Evolutionary conservation across 2,329 filamentous ascomycete genomes (phyloP), one percentile per base, ranked within the genome.

Genomic region (Harringtonia aguacate): DNA sequence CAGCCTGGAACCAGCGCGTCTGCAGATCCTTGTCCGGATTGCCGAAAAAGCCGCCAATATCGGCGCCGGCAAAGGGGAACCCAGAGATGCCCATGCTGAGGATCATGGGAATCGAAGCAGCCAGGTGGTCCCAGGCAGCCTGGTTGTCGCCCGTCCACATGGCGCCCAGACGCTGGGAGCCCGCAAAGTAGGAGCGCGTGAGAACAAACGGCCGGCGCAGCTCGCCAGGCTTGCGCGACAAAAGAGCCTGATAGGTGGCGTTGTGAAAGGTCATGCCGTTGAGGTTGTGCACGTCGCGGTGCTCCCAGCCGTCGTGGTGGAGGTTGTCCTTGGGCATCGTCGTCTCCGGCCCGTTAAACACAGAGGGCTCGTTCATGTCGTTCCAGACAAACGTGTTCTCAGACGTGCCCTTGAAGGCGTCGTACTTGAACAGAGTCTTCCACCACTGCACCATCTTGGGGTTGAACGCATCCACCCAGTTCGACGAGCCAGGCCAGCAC

Each of bases 61-160:
- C 92, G 42, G 92, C 92, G 44, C 92, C 92, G 1, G 87, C 80
- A 57, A 97, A 97, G 12, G 92, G 92, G 62, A 85, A 97, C 8
- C 92, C 92, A 2, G 87, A 80, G 53, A 98, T 88, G 45, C 90
- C 89, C 58, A 95, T 86, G 61, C 84, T 92, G 34, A 98, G 69
- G 21, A 95, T 71, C 92, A 98, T 98, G 21, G 92, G 90, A 31
- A 95, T 77, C 2, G 88, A 84, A 1, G 81, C 85, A n/a, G 80
- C 85, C 15, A 98, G 75, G 57, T 97, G 89, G 17, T 81, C 79
- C 92, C 92, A 98, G 21, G 77, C 81, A 12, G 92, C 92, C 61
- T 92, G 85, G 66, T 98, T 98, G 60, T 98, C 92, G 48, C 92
- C 92, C 18, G 92, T 98, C 92, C 92, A 98, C 89, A 95, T 95